These are phyloP conservation scores for Erysimum cheiranthoides DNA, from an alignment of 345 rosid species.

Conservation along the genomic window DNA sequence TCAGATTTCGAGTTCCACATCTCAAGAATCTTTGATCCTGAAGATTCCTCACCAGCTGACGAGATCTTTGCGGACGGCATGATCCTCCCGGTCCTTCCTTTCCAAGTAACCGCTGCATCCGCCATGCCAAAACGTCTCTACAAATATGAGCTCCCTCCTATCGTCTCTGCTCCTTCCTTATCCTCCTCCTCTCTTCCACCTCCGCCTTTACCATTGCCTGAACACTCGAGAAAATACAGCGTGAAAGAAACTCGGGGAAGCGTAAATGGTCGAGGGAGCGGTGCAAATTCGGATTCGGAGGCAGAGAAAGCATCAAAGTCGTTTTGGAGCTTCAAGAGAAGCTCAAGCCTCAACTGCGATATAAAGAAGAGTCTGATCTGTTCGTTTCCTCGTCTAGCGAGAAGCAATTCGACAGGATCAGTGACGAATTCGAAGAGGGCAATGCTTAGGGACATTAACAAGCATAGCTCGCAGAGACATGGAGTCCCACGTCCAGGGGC, in stretches of 20 bases:
- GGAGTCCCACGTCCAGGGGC: conserved; percentile 38
- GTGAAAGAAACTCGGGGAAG: conserved; percentile 22
- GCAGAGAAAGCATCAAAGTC: conserved; percentile 59
- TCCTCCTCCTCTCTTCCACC: conserved; percentile 44
- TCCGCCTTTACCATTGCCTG: conserved; percentile 41
- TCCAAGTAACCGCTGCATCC: conserved; percentile 37
- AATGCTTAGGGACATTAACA: conserved; percentile 48
- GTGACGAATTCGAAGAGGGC: conserved; percentile 47
- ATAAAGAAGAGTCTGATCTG: conserved; percentile 58
- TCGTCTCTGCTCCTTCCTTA: conserved; percentile 48
- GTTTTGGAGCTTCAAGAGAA: conserved; percentile 84
- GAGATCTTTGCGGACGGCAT: conserved; percentile 78
- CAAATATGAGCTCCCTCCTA: conserved; percentile 45
- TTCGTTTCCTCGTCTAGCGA: conserved; percentile 63
- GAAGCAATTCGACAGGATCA: conserved; percentile 80
- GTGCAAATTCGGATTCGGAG: conserved; percentile 36
- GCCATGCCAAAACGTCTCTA: conserved; percentile 39
- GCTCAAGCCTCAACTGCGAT: conserved; percentile 69
- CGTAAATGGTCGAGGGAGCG: conserved; percentile 20
- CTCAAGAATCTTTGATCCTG: conserved; percentile 48
- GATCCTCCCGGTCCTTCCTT: conserved; percentile 63
- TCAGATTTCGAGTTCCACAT: conserved; percentile 79
- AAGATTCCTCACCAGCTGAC: conserved; percentile 68
- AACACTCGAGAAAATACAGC: conserved; percentile 41
- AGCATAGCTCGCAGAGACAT: conserved; percentile 51